phyloP scores from a whole-genome alignment of 495 filamentous ascomycete species.

The Podospora tetraspora region DNA sequence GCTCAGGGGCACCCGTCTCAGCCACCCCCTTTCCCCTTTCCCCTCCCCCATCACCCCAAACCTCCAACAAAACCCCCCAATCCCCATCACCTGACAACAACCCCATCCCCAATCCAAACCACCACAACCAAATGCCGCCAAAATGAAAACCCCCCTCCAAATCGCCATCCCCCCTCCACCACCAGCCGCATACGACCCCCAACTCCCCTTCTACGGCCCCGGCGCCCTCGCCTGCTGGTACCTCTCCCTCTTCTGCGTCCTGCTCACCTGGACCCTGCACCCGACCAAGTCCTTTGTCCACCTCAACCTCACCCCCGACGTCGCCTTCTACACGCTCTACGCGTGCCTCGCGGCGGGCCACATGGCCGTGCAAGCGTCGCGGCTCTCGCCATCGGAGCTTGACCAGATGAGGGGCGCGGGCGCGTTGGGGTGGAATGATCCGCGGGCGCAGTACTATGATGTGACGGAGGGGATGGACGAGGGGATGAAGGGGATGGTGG shows the following conservation, averaged over 20 bases:
- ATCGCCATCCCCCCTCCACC: neutral
- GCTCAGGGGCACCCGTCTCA: neutral
- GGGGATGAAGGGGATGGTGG: neutral
- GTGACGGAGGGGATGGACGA: neutral
- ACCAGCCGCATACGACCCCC: neutral
- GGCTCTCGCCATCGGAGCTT: neutral
- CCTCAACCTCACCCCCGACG: neutral
- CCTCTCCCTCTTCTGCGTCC: conserved; percentile 1
- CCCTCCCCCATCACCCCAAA: neutral
- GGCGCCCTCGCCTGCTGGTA: neutral
- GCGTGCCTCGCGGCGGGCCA: neutral
- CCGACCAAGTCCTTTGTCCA: neutral
- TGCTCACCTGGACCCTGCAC: conserved; percentile 1
- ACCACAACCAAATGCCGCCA: no score
- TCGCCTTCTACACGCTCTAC: neutral
- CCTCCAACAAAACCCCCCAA: neutral
- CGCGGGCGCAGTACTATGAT: neutral
- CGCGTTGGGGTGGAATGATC: neutral
- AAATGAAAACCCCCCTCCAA: neutral
- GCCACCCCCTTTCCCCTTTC: neutral
- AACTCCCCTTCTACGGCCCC: conserved; percentile 3
- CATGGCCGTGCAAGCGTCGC: neutral
- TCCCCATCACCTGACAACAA: neutral
- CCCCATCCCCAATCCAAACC: neutral
- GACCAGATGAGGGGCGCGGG: neutral